These are phyloP conservation scores for Colletotrichum higginsianum DNA, from an alignment of 2,329 filamentous ascomycete species.

Conservation along the genomic window DNA sequence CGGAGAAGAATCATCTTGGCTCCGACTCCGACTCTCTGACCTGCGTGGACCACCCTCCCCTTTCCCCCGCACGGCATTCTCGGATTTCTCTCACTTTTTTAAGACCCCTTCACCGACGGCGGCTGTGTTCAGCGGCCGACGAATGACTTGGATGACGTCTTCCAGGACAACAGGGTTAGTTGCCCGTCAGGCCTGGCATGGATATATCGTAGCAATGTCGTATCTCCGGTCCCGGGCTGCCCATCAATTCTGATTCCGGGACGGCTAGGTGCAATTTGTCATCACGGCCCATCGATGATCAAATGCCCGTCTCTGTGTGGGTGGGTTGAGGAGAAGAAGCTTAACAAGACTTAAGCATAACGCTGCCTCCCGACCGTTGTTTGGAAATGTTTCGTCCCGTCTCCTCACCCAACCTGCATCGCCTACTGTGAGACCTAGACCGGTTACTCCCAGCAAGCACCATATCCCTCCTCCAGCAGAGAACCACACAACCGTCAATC, in stretches of 20 bases:
- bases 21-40: conserved; percentile 2
- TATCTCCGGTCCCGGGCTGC: conserved; percentile 10
- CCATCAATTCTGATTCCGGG: conserved; percentile 11
- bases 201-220: neutral
- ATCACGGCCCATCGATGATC: conserved; percentile 10
- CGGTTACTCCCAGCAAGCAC: neutral
- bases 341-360: conserved; percentile 20
- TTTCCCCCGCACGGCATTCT: conserved; percentile 12
- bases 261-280: conserved; percentile 20
- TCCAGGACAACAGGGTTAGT: neutral
- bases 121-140: conserved; percentile 8
- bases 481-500: neutral
- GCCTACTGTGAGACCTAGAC: too few species aligned
- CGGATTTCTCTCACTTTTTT: neutral
- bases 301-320: neutral
- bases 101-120: conserved; percentile 6
- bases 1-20: neutral
- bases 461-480: neutral
- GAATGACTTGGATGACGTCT: conserved; percentile 34
- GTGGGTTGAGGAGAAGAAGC: conserved; percentile 21
- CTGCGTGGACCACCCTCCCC: neutral
- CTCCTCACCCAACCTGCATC: neutral
- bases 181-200: neutral
- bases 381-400: neutral
- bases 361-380: neutral